Conservation (phyloP, 2,329 filamentous ascomycete genomes). For the Ceratocystis destructans region DNA sequence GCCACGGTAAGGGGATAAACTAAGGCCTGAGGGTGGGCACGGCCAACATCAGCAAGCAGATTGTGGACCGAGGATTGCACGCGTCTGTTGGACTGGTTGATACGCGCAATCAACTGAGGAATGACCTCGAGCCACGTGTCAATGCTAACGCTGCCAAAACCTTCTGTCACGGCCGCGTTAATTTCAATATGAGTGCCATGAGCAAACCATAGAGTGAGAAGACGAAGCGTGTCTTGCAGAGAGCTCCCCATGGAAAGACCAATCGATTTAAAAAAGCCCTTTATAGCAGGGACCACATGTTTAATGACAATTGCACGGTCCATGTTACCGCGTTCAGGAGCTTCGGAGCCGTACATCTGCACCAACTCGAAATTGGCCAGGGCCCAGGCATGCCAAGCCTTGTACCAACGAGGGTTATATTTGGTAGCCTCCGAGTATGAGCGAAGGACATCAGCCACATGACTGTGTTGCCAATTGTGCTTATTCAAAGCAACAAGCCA, state of each 20-base stretch:
- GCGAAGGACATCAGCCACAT: conserved; percentile 76
- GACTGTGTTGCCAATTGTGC: conserved; percentile 76
- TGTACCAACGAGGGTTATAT: conserved; percentile 93
- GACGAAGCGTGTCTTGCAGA: conserved; percentile 80
- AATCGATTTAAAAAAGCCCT: conserved; percentile 96
- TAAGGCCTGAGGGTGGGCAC: conserved; percentile 85
- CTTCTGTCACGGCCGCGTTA: conserved; percentile 74
- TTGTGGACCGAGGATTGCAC: conserved; percentile 88
- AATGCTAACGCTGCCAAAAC: conserved; percentile 80
- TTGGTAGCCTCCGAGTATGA: conserved; percentile 86
- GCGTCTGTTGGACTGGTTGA: conserved; percentile 84
- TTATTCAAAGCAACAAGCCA: conserved; percentile 82
- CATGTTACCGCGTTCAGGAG: conserved; percentile 26
- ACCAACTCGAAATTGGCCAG: conserved; percentile 97
- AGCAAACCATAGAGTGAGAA: conserved; percentile 92
- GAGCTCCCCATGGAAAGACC: conserved; percentile 82
- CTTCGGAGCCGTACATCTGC: conserved; percentile 39
- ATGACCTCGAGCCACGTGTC: conserved; percentile 99
- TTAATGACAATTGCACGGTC: conserved; percentile 60
- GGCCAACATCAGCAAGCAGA: conserved; percentile 79
- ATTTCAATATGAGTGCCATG: conserved; percentile 84
- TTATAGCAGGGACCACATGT: conserved; percentile 86
- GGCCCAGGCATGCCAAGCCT: conserved; percentile 98
- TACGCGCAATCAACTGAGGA: conserved; percentile 88
- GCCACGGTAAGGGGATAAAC: conserved; percentile 96